phyloP scores from a whole-genome alignment of 352 stramenopile genomes.

The Thalassiosira ordinaria region DNA sequence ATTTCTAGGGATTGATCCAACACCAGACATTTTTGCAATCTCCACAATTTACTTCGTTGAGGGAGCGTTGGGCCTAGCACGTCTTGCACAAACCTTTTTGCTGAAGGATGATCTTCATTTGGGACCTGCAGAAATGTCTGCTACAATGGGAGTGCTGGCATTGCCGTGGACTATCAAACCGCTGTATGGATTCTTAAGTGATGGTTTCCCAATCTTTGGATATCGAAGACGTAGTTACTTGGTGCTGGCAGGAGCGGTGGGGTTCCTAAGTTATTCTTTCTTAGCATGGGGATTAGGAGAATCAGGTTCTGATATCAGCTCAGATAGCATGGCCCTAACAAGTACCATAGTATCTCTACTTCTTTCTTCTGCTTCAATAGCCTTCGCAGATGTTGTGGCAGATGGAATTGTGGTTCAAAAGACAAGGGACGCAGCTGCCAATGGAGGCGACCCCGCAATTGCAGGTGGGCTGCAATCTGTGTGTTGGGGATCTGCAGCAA shows the following conservation, averaged over 20 bases:
- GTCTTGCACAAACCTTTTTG: conserved; percentile 94
- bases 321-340: conserved; percentile 44
- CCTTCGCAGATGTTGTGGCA: conserved; percentile 95
- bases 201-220: conserved; percentile 93
- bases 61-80: conserved; percentile 92
- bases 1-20: conserved; percentile 77
- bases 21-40: conserved; percentile 79
- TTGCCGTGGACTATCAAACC: conserved; percentile 95
- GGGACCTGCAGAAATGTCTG: conserved; percentile 91
- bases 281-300: conserved; percentile 70
- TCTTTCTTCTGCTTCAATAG: conserved; percentile 89
- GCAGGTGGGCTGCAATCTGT: conserved; percentile 94
- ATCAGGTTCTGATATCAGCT: no score
- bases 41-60: conserved; percentile 92
- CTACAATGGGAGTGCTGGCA: conserved; percentile 92
- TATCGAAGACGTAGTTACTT: conserved; percentile 96
- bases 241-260: conserved; percentile 87
- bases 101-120: conserved; percentile 96
- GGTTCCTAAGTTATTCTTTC: conserved; percentile 64
- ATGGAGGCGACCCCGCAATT: conserved; percentile 62
- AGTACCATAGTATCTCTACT: conserved; percentile 85
- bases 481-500: conserved; percentile 92
- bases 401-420: conserved; percentile 96
- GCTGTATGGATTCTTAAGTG: conserved; percentile 95
- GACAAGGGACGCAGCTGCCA: conserved; percentile 76